Conservation (phyloP, 176 grass and related monocot species). For the Paspalum notatum region DNA sequence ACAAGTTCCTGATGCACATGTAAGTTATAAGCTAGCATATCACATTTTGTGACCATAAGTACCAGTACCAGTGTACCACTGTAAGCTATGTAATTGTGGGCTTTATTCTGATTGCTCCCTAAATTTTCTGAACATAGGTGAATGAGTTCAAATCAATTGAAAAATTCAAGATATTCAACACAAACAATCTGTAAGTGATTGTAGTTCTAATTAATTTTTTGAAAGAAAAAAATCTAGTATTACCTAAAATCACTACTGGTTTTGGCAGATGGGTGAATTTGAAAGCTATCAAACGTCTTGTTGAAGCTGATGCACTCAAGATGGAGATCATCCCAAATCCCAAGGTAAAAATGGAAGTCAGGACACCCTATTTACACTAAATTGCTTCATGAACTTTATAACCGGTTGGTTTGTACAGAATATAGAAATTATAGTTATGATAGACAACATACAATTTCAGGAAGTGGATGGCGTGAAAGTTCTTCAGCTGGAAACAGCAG, state of each 20-base stretch:
- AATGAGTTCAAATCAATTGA: slow-evolving; percentile 98
- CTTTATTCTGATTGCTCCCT: background rate
- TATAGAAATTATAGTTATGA: background rate
- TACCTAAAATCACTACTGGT: slow-evolving; percentile 4
- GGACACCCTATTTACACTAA: background rate
- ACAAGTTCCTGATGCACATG: slow-evolving; percentile 95
- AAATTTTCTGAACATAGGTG: slow-evolving; percentile 53
- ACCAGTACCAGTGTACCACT: background rate
- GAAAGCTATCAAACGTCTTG: slow-evolving; percentile 89
- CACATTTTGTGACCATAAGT: background rate
- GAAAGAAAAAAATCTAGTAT: background rate
- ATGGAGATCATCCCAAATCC: slow-evolving; percentile 99
- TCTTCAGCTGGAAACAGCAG: slow-evolving; percentile 93
- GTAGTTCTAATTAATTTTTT: background rate
- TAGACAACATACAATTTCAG: slow-evolving; percentile 46
- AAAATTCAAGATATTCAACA: slow-evolving; percentile 99
- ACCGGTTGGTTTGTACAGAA: background rate
- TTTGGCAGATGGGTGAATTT: slow-evolving; percentile 86
- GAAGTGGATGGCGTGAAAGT: slow-evolving; percentile 93
- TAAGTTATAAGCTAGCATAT: slow-evolving; percentile 52
- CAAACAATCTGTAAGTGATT: slow-evolving; percentile 80
- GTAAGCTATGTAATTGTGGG: background rate
- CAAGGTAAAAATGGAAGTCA: slow-evolving; percentile 50
- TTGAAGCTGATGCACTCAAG: slow-evolving; percentile 88
- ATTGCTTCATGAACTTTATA: background rate